phyloP scores from a whole-genome alignment of 2,329 filamentous ascomycete species.

The Neurospora sp. region DNA sequence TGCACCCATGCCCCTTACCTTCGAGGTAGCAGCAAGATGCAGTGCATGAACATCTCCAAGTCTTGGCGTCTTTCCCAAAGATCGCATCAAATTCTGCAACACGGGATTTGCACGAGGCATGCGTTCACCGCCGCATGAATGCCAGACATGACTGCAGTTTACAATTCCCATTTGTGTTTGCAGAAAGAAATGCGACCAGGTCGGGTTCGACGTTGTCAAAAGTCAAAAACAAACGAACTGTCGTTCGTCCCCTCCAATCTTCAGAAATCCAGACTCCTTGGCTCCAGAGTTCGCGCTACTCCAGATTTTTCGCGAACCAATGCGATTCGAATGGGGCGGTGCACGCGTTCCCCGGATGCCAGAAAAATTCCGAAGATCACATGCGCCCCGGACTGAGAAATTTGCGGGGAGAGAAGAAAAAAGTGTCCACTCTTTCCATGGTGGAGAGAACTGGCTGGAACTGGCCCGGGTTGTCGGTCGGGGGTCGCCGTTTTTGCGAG shows the following conservation, averaged over 20 bases:
- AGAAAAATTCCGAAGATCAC: not conserved
- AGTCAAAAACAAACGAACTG: not conserved
- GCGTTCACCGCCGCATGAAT: not conserved
- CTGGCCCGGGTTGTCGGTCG: not conserved
- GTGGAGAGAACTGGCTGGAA: not conserved
- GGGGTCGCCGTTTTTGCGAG: not conserved
- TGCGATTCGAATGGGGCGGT: not conserved
- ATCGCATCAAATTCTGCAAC: not conserved
- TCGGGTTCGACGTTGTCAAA: not conserved
- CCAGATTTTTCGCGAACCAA: not conserved
- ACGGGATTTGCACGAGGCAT: too few relatives aligned
- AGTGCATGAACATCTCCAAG: not conserved
- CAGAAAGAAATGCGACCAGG: not conserved
- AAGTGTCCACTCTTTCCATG: not conserved
- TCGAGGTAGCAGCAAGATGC: not conserved
- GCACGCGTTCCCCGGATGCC: not conserved
- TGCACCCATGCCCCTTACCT: not conserved
- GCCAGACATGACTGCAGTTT: not conserved
- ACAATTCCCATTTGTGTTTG: not conserved
- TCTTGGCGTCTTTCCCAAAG: not conserved
- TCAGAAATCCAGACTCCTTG: not conserved
- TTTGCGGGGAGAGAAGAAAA: not conserved
- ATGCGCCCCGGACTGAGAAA: not conserved
- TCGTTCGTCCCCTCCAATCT: not conserved
- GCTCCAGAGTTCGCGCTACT: not conserved